These are phyloP conservation scores for Candida mattraensis DNA, from an alignment of 805 yeast species.

Conservation along the genomic window DNA sequence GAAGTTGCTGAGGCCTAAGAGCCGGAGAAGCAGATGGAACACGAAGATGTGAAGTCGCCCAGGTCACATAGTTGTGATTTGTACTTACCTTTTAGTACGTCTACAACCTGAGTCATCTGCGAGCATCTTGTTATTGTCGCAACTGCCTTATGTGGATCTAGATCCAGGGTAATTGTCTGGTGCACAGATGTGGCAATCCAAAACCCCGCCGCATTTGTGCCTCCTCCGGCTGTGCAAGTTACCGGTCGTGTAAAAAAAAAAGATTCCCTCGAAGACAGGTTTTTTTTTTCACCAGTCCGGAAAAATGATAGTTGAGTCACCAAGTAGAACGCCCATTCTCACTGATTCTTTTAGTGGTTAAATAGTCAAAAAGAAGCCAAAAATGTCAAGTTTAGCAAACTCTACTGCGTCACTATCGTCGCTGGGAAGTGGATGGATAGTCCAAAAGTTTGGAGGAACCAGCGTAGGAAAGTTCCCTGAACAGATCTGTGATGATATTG, in stretches of 20 bases:
- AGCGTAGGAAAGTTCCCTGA: slow-evolving; percentile 93
- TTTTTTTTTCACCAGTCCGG: slow-evolving; percentile 4
- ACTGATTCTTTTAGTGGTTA: too few species aligned
- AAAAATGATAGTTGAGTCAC: background rate
- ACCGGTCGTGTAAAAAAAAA: slow-evolving; percentile 7
- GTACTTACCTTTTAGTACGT: too few species aligned
- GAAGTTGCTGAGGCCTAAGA: too few species aligned
- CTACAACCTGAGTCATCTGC: background rate
- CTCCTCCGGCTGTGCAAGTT: slow-evolving; percentile 1
- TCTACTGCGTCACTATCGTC: slow-evolving; percentile 26
- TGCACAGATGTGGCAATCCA: too few species aligned
- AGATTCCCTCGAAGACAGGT: background rate
- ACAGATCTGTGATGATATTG: slow-evolving; percentile 81
- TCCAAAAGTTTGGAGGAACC: slow-evolving; percentile 97
- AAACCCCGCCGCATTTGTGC: background rate
- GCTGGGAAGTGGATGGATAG: slow-evolving; percentile 50
- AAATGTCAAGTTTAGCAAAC: slow-evolving; percentile 24
- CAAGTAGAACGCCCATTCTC: too few species aligned
- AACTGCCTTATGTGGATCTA: slow-evolving; percentile 12
- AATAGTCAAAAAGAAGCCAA: background rate
- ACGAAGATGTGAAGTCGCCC: too few species aligned
- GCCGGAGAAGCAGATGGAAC: too few species aligned
- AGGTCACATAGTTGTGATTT: too few species aligned
- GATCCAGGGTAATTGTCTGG: too few species aligned
- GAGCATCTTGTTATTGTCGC: slow-evolving; percentile 5